Evolutionary conservation across 2,329 filamentous ascomycete species (phyloP), one percentile per base, ranked within the genome.

Genomic region (Ceratocystis huliohia): DNA sequence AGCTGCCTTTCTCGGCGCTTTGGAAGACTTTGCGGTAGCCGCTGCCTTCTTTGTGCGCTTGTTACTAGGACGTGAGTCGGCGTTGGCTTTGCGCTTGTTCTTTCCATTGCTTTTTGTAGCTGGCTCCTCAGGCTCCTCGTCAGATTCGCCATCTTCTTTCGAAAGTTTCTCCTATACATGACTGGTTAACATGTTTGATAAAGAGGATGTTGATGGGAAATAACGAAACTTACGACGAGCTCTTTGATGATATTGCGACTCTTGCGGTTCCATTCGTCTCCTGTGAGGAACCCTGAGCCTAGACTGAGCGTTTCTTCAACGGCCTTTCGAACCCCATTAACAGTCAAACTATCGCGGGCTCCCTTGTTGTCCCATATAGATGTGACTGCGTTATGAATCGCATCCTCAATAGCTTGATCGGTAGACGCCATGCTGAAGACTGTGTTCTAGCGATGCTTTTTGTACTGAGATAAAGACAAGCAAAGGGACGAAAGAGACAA

Each of bases 231-330:
- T 77, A 86, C 84, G n/a, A 81, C 78, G 61, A 78, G 75, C 20
- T 75, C 74, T 64, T 80, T 80, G 69, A 87, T 84, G n/a, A 85
- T 70, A 0, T 73, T 72, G 71, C 86, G 86, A 73, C 83, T 86
- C 69, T 77, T 80, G 3, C 75, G 72, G 72, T 86, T 86, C 84
- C 84, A 87, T 17, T 79, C 74, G 0, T 69, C 74, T 1, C 72
- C 69, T 15, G 75, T 74, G 63, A 86, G 79, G 69, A 85, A 84
- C 0, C 78, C 81, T 0, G 78, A 73, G 0, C 80, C 77, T 1
- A 86, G 76, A 0, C 72, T 74, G 0, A 82, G 73, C 56, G 79
- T 73, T 37, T 79, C 73, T 68, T 84, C 82, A 1, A 78, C 80
- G 57, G 75, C 75, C 68, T 80, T 78, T 66, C 84, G 82, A 65